A percentile compares a stretch with the other conserved stretches of the same genome.
phyloP scores from a whole-genome alignment of 2,329 filamentous ascomycete species.

The Nigrospora oryzae region DNA sequence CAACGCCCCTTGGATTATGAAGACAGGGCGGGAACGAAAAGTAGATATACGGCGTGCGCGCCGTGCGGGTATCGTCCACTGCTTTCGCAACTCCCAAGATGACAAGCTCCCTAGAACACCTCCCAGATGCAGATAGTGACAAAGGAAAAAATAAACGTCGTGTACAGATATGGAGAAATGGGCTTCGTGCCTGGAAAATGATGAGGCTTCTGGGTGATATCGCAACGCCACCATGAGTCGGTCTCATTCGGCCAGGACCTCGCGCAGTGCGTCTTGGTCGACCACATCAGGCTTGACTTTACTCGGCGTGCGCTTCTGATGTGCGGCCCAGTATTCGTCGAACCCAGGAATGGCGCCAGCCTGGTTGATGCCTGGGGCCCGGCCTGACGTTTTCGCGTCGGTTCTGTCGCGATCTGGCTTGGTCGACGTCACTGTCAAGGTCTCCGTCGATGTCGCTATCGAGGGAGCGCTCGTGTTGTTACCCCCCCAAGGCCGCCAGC shows the following conservation, averaged over 20 bases:
- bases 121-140: no score
- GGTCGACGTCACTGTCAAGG: constrained; percentile 17
- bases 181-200: no score
- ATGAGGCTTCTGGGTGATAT: neutral
- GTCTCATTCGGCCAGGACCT: constrained; percentile 39
- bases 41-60: no score
- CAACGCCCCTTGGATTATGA: no score
- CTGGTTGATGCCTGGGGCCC: constrained; percentile 71
- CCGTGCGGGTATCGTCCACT: no score
- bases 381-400: constrained; percentile 21
- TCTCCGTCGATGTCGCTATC: neutral
- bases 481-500: constrained; percentile 29
- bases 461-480: constrained; percentile 13
- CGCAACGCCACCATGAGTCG: neutral
- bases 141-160: no score
- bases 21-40: no score
- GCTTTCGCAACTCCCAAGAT: no score
- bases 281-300: constrained; percentile 49
- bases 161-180: no score
- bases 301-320: constrained; percentile 42
- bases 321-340: constrained; percentile 44
- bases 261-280: constrained; percentile 51
- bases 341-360: constrained; percentile 67
- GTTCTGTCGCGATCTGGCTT: constrained; percentile 25
- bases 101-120: no score